A percentile compares a stretch with the other conserved stretches of the same genome.
phyloP scores from a whole-genome alignment of 2,329 filamentous ascomycete species.

The Periconia sp. region DNA sequence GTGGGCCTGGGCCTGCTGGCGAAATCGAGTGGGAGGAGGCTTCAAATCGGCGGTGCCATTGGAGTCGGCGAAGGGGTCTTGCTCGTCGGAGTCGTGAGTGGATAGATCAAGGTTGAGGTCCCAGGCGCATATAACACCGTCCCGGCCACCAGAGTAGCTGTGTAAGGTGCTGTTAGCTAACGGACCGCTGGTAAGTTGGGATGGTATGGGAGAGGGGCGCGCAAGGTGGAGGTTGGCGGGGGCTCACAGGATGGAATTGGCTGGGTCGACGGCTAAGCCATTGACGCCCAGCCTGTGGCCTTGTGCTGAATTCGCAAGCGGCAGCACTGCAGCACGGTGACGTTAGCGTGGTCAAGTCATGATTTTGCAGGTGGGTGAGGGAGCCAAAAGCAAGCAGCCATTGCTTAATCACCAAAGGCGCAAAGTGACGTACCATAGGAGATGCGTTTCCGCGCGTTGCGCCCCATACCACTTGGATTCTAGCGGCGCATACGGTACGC shows the following conservation, averaged over 20 bases:
- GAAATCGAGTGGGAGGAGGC: conserved; percentile 56
- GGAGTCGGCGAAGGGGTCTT: conserved; percentile 45
- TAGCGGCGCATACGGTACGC: conserved; percentile 21
- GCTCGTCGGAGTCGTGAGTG: conserved; percentile 38
- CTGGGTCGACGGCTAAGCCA: conserved; percentile 82
- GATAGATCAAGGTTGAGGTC: conserved; percentile 74
- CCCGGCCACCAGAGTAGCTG: conserved; percentile 93
- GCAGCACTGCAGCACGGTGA: conserved; percentile 58
- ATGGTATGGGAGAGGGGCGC: not conserved
- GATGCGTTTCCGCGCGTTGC: conserved; percentile 56
- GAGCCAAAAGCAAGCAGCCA: not conserved
- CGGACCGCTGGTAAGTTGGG: conserved; percentile 8
- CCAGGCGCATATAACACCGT: conserved; percentile 96
- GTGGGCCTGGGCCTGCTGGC: conserved; percentile 74
- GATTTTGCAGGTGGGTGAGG: conserved; percentile 7
- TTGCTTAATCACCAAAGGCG: not conserved
- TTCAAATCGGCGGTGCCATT: conserved; percentile 31
- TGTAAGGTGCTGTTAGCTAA: conserved; percentile 5
- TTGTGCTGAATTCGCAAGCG: conserved; percentile 71
- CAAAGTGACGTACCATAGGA: conserved; percentile 49
- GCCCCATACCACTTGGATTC: conserved; percentile 46
- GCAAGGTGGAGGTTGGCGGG: conserved; percentile 3
- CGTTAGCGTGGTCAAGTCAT: conserved; percentile 13
- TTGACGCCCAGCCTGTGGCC: conserved; percentile 95
- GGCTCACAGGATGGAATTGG: conserved; percentile 81